A percentile compares a stretch with the other conserved stretches of the same genome.
phyloP scores from a whole-genome alignment of 2,329 filamentous ascomycete species.

The Ustulina deusta region DNA sequence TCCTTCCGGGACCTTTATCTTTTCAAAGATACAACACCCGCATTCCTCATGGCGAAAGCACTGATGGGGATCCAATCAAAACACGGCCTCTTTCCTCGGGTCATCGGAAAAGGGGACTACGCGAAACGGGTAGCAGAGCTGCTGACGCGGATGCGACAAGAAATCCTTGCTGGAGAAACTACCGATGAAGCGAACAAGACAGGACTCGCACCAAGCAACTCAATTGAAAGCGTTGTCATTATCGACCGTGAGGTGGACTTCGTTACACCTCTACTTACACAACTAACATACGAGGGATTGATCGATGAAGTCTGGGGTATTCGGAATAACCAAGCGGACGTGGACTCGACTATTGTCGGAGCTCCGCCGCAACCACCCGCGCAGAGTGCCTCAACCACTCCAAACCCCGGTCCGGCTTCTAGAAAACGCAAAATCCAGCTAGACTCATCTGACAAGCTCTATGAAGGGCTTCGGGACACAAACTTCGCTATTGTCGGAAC shows the following conservation, averaged over 20 bases:
- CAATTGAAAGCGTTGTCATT: conserved; percentile 90
- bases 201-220: conserved; percentile 85
- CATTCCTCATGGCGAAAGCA: conserved; percentile 88
- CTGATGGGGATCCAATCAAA: conserved; percentile 94
- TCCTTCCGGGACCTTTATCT: conserved; percentile 90
- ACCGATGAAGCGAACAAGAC: conserved; percentile 70
- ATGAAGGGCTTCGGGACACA: conserved; percentile 85
- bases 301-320: conserved; percentile 95
- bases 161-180: conserved; percentile 84
- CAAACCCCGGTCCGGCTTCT: conserved; percentile 67
- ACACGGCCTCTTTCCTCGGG: conserved; percentile 92
- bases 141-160: conserved; percentile 89
- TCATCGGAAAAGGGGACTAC: conserved; percentile 95
- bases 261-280: conserved; percentile 89
- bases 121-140: conserved; percentile 89
- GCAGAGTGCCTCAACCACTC: conserved; percentile 66
- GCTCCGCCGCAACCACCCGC: conserved; percentile 69
- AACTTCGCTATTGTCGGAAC: conserved; percentile 96
- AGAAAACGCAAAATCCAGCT: conserved; percentile 89
- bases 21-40: conserved; percentile 89
- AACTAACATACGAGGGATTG: conserved; percentile 95
- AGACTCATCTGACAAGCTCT: conserved; percentile 90
- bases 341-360: conserved; percentile 90
- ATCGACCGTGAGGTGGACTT: conserved; percentile 97
- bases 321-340: conserved; percentile 90